Percentiles rank a stretch among this genome's conserved stretches.
Conservation (phyloP, 345 rosid species). For the Hibiscus tridactylites region DNA sequence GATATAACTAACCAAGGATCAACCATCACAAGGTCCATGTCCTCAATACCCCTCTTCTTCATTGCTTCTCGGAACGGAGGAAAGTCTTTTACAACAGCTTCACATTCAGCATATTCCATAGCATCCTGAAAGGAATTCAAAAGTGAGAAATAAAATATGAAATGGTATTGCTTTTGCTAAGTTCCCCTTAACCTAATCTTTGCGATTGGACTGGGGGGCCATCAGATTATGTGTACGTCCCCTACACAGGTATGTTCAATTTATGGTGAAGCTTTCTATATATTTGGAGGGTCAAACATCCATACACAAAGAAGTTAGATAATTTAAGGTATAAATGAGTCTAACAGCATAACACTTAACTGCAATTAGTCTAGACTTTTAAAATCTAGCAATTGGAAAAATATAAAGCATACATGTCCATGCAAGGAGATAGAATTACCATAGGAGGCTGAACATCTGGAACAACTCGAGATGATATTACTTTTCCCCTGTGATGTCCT, state of each 20-base stretch:
- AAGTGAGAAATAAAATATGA: background rate
- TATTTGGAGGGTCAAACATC: background rate
- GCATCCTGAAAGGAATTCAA: slow-evolving; percentile 40
- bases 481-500: slow-evolving; percentile 73
- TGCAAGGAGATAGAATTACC: slow-evolving; percentile 24
- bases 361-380: background rate
- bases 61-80: slow-evolving; percentile 66
- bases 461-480: slow-evolving; percentile 51
- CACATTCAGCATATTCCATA: slow-evolving; percentile 70
- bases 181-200: background rate
- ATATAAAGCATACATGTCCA: background rate
- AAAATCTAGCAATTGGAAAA: slow-evolving; percentile 2
- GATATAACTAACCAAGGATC: slow-evolving; percentile 51
- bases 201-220: background rate
- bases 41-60: slow-evolving; percentile 69
- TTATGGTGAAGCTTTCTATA: background rate
- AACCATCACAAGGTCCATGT: slow-evolving; percentile 76
- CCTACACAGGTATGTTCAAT: background rate
- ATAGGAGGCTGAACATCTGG: slow-evolving; percentile 78
- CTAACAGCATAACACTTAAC: background rate
- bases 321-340: background rate
- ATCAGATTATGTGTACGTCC: background rate
- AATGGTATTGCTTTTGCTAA: background rate
- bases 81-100: slow-evolving; percentile 61
- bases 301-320: background rate